Conservation (phyloP, 495 filamentous ascomycete species). For the Chlorociboria aeruginascens region DNA sequence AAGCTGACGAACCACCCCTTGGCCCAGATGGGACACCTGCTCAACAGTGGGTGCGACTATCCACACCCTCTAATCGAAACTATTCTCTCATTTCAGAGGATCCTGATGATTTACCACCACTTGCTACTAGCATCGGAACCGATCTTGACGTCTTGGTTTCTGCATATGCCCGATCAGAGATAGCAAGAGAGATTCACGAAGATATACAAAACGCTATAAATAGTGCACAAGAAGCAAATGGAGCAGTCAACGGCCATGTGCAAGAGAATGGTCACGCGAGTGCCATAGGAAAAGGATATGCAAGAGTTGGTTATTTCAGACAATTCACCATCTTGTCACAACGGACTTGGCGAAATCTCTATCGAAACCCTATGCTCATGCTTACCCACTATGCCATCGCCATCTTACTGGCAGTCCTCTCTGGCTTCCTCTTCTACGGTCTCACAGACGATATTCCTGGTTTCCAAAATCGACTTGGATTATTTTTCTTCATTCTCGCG, state of each 20-base stretch:
- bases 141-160: conserved; percentile 75
- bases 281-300: conserved; percentile 65
- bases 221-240: conserved; percentile 54
- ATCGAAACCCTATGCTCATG: conserved; percentile 97
- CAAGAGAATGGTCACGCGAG: conserved; percentile 30
- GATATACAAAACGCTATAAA: conserved; percentile 61
- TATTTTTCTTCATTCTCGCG: conserved; percentile 96
- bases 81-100: conserved; percentile 54
- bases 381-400: conserved; percentile 98
- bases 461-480: conserved; percentile 95
- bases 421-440: conserved; percentile 92
- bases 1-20: conserved; percentile 45
- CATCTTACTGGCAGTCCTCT: conserved; percentile 86
- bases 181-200: conserved; percentile 64
- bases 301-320: conserved; percentile 59
- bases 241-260: conserved; percentile 48
- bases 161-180: conserved; percentile 64
- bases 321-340: conserved; percentile 85
- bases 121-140: conserved; percentile 48
- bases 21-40: conserved; percentile 38
- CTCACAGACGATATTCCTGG: conserved; percentile 90
- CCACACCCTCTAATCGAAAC: conserved; percentile 45
- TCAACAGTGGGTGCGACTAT: conserved; percentile 54
- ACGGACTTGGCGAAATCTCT: conserved; percentile 94
- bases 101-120: conserved; percentile 60